A percentile compares a stretch with the other conserved stretches of the same genome.
These are phyloP conservation scores for Mentha longifolia DNA, from an alignment of 257 asterid species.

Conservation along the genomic window DNA sequence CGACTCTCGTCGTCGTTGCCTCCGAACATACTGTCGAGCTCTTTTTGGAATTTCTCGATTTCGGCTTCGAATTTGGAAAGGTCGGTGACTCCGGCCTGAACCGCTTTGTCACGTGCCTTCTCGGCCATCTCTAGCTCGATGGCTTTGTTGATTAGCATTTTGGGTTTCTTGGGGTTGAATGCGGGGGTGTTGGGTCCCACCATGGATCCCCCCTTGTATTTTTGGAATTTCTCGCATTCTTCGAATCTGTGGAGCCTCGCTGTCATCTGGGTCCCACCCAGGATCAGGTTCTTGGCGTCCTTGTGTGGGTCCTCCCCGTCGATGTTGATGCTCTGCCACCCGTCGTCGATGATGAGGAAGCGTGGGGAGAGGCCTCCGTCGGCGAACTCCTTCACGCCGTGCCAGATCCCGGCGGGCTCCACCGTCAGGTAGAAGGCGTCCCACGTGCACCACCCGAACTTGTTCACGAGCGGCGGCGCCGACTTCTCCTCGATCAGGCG, in stretches of 20 bases:
- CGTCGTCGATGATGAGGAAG: constrained; percentile 74
- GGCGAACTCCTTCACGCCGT: constrained; percentile 56
- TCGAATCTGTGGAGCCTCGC: constrained; percentile 69
- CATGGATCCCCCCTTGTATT: constrained; percentile 54
- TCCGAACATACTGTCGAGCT: constrained; percentile 53
- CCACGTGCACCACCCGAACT: constrained; percentile 78
- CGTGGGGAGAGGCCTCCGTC: constrained; percentile 63
- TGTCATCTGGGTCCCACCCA: constrained; percentile 75
- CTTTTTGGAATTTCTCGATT: constrained; percentile 40
- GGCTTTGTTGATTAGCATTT: constrained; percentile 64
- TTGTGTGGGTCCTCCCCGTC: constrained; percentile 50
- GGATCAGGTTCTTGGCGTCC: constrained; percentile 62
- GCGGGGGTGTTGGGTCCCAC: constrained; percentile 44
- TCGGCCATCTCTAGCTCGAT: constrained; percentile 74
- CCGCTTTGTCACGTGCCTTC: constrained; percentile 61
- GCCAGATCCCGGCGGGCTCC: constrained; percentile 63
- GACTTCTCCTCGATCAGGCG: constrained; percentile 70
- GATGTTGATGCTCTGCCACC: constrained; percentile 72
- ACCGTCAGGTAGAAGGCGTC: constrained; percentile 65
- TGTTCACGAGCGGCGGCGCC: constrained; percentile 58
- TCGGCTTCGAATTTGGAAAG: constrained; percentile 41
- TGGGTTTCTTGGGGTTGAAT: constrained; percentile 67
- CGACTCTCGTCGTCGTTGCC: constrained; percentile 36
- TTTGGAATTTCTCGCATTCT: constrained; percentile 66
- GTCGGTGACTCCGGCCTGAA: constrained; percentile 44